phyloP scores from a whole-genome alignment of 2,329 filamentous ascomycete genomes.

The Arthrobotrys pseudoclavata region DNA sequence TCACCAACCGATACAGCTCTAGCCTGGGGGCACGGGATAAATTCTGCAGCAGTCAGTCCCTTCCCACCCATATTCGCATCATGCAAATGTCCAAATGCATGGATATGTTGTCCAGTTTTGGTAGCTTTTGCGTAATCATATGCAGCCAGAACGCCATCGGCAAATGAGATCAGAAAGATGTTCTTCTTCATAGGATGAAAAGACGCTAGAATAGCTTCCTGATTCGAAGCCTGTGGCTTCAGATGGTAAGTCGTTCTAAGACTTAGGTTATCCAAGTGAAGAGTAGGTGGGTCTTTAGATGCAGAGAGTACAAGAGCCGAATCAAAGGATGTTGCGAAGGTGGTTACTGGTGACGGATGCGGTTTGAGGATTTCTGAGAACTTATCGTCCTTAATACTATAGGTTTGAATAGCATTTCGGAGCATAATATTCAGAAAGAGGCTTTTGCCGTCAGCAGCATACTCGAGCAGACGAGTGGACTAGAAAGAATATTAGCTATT shows the following conservation, averaged over 20 bases:
- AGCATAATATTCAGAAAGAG: conserved; percentile 63
- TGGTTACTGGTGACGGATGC: conserved; percentile 62
- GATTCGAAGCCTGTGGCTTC: conserved; percentile 61
- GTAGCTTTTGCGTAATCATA: conserved; percentile 63
- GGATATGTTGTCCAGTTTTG: conserved; percentile 62
- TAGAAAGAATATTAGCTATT: conserved; percentile 27
- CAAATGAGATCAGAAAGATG: conserved; percentile 62
- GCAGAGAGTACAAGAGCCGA: conserved; percentile 63
- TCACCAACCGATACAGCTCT: conserved; percentile 63
- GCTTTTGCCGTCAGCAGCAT: conserved; percentile 62
- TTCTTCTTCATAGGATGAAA: conserved; percentile 63
- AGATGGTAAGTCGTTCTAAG: conserved; percentile 62
- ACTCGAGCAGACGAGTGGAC: conserved; percentile 62
- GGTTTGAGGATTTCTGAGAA: conserved; percentile 62
- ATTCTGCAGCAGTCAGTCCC: conserved; percentile 63
- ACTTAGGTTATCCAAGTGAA: conserved; percentile 63
- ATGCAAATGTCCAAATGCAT: conserved; percentile 63
- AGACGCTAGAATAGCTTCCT: conserved; percentile 61
- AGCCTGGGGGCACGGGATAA: conserved; percentile 62
- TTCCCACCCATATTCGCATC: conserved; percentile 62
- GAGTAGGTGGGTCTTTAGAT: conserved; percentile 62
- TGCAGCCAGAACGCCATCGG: conserved; percentile 63
- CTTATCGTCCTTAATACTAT: conserved; percentile 63
- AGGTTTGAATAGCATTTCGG: conserved; percentile 63
- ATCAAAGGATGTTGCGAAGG: conserved; percentile 62